Conservation (phyloP, 495 filamentous ascomycete species). For the Rostrohypoxylon terebratum region DNA sequence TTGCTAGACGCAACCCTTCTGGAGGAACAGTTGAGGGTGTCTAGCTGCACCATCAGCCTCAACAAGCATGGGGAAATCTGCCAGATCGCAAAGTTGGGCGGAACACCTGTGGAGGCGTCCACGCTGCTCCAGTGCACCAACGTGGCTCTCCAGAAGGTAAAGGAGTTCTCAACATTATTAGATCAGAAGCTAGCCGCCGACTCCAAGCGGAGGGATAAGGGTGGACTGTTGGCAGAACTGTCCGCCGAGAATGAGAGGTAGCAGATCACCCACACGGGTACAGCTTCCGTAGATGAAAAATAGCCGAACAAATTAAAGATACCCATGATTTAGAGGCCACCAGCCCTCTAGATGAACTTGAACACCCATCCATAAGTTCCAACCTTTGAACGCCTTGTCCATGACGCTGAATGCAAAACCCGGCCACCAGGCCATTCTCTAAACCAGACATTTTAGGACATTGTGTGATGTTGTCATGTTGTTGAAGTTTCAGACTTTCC, state of each 20-base stretch:
- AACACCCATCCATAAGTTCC: conserved; percentile 33
- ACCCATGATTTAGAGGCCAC: conserved; percentile 43
- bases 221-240: conserved; percentile 79
- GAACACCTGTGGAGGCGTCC: conserved; percentile 81
- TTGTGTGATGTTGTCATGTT: not conserved
- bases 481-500: not conserved
- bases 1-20: conserved; percentile 81
- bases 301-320: conserved; percentile 46
- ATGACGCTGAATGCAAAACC: conserved; percentile 43
- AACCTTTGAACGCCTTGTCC: conserved; percentile 39
- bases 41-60: conserved; percentile 84
- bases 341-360: conserved; percentile 32
- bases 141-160: conserved; percentile 78
- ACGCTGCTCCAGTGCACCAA: conserved; percentile 75
- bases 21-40: conserved; percentile 89
- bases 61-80: conserved; percentile 93
- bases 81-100: conserved; percentile 88
- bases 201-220: conserved; percentile 76
- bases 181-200: conserved; percentile 80
- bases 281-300: conserved; percentile 28
- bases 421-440: conserved; percentile 2
- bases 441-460: conserved; percentile 9
- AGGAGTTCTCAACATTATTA: conserved; percentile 78
- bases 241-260: conserved; percentile 85
- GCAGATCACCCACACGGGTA: conserved; percentile 21